Evolutionary conservation across 176 grass and related monocot species (phyloP).

Genomic region (Chloris gayana): DNA sequence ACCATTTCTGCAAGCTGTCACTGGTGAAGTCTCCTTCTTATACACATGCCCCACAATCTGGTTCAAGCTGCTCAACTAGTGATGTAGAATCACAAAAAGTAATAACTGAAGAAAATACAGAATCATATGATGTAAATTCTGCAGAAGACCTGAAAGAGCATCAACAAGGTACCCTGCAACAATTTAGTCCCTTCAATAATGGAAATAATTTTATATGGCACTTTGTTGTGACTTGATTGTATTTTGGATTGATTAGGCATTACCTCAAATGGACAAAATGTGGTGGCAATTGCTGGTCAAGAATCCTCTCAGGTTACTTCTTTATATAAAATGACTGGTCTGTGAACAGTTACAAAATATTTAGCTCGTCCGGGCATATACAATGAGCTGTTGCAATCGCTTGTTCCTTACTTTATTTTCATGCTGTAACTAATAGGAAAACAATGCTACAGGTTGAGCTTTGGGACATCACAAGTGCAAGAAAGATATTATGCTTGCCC

Average conservation of each 20-base stretch:
- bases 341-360: background rate
- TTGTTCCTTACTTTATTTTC: constrained; percentile 34
- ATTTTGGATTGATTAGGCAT: constrained; percentile 36
- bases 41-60: constrained; percentile 16
- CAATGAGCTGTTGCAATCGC: background rate
- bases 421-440: constrained; percentile 19
- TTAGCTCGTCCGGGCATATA: background rate
- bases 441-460: constrained; percentile 69
- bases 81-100: constrained; percentile 18
- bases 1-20: constrained; percentile 97
- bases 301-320: constrained; percentile 60
- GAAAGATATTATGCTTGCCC: constrained; percentile 68
- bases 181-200: background rate
- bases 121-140: constrained; percentile 25
- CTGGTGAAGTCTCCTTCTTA: constrained; percentile 58
- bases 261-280: constrained; percentile 45
- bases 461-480: constrained; percentile 75
- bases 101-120: constrained; percentile 31
- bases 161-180: constrained; percentile 35
- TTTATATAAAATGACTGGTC: constrained; percentile 6
- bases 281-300: constrained; percentile 85
- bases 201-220: constrained; percentile 9
- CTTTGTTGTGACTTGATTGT: constrained; percentile 15
- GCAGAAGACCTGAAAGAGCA: constrained; percentile 14
- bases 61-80: constrained; percentile 28